Conservation (phyloP, 306 rosid species). For the Luffa aegyptiaca region DNA sequence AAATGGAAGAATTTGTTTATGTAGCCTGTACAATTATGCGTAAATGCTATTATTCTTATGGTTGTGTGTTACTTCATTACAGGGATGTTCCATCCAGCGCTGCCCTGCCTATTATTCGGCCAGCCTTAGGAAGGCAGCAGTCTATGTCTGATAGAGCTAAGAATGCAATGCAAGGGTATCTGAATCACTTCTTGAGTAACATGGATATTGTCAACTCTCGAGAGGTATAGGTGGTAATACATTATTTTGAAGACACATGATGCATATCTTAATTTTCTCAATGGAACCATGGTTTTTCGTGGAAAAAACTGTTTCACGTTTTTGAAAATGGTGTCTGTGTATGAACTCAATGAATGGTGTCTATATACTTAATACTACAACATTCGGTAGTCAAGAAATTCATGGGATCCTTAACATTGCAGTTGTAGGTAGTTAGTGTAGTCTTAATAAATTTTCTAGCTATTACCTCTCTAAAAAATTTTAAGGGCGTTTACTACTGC, state of each 20-base stretch:
- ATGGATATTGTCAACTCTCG: conserved; percentile 83
- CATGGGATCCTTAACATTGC: neutral
- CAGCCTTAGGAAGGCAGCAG: conserved; percentile 87
- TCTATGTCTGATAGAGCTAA: conserved; percentile 88
- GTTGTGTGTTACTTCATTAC: conserved; percentile 30
- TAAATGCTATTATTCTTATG: conserved; percentile 16
- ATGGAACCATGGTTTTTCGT: neutral
- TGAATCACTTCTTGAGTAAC: conserved; percentile 94
- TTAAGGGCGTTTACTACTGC: neutral
- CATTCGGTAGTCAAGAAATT: neutral
- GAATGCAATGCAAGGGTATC: conserved; percentile 94
- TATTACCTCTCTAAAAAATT: neutral
- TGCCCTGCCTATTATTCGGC: conserved; percentile 87
- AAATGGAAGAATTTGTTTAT: conserved; percentile 4
- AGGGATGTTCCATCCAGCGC: conserved; percentile 99
- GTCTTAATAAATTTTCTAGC: neutral
- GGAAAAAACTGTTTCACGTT: neutral
- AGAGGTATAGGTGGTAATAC: conserved; percentile 47
- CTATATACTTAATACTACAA: neutral
- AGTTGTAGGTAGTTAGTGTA: neutral
- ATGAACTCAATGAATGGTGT: too few relatives aligned
- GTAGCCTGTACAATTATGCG: conserved; percentile 10
- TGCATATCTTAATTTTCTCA: neutral
- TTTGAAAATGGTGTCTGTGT: neutral
- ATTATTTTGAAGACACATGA: neutral